phyloP scores from a whole-genome alignment of 2,329 filamentous ascomycete genomes.

The Alternaria sp. region DNA sequence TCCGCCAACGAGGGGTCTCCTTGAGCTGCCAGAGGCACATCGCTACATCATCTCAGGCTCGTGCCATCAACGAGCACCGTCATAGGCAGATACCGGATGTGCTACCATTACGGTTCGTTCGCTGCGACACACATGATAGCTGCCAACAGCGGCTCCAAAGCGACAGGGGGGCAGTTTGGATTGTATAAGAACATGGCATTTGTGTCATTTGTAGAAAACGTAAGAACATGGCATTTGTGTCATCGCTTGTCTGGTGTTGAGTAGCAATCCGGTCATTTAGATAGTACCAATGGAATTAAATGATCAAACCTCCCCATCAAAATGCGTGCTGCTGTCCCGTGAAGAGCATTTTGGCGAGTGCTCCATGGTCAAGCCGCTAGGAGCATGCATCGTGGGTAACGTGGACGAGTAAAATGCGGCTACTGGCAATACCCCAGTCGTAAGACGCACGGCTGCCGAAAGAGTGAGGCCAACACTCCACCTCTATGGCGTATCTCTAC shows the following conservation, averaged over 20 bases:
- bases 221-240: slow-evolving; percentile 8
- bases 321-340: slow-evolving; percentile 22
- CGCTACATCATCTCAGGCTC: slow-evolving; percentile 18
- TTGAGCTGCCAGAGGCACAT: slow-evolving; percentile 19
- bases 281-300: slow-evolving; percentile 23
- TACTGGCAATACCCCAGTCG: slow-evolving; percentile 32
- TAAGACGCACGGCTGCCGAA: slow-evolving; percentile 30
- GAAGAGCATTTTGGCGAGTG: slow-evolving; percentile 17
- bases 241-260: slow-evolving; percentile 14
- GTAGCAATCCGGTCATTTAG: slow-evolving; percentile 27
- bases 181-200: slow-evolving; percentile 7
- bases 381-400: slow-evolving; percentile 38
- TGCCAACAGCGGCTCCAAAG: slow-evolving; percentile 27
- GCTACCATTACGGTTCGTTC: slow-evolving; percentile 27
- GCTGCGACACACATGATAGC: slow-evolving; percentile 30
- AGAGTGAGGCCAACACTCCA: slow-evolving; percentile 46
- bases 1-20: slow-evolving; percentile 14
- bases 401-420: slow-evolving; percentile 46
- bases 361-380: slow-evolving; percentile 35
- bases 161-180: slow-evolving; percentile 11
- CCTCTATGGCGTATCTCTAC: slow-evolving; percentile 40
- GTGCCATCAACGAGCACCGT: slow-evolving; percentile 21
- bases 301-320: slow-evolving; percentile 23
- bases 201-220: too few relatives aligned
- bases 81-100: slow-evolving; percentile 25